Percentiles rank a stretch among this genome's conserved stretches.
phyloP scores from a whole-genome alignment of 331 rosid species.

The Malus hybrid region DNA sequence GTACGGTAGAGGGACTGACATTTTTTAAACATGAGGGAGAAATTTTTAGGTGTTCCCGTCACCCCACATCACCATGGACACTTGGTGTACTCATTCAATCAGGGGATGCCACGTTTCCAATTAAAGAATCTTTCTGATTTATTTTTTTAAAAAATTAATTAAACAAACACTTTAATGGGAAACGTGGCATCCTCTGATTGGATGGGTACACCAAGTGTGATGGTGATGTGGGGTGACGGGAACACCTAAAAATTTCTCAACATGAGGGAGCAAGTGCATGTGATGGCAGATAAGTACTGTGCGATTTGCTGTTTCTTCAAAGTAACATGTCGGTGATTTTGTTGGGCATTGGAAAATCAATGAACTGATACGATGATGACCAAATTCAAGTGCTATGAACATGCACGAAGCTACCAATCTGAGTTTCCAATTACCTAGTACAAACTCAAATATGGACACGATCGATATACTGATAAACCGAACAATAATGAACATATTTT shows the following conservation, averaged over 20 bases:
- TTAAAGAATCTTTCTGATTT: too few species aligned
- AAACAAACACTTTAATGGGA: too few species aligned
- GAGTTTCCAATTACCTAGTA: neutral
- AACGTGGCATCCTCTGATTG: too few species aligned
- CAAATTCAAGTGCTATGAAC: neutral
- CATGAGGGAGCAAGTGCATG: constrained; percentile 24
- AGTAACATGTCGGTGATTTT: constrained; percentile 17
- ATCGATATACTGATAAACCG: neutral
- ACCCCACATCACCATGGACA: too few species aligned
- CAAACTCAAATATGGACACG: neutral
- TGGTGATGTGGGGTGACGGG: too few species aligned
- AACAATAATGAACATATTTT: neutral
- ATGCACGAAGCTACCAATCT: neutral
- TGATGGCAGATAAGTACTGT: neutral
- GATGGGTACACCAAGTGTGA: too few species aligned
- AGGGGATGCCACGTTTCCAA: too few species aligned
- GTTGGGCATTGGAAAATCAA: neutral
- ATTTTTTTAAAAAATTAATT: too few species aligned
- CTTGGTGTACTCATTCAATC: too few species aligned
- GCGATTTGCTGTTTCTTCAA: constrained; percentile 1
- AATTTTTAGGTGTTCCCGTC: too few species aligned
- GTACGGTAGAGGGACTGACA: neutral
- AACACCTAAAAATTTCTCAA: too few species aligned
- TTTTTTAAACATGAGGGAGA: constrained; percentile 4
- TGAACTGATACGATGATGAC: too few species aligned